phyloP scores from a whole-genome alignment of 1,284 basidiomycete species.

The Ceratobasidium sp. region DNA sequence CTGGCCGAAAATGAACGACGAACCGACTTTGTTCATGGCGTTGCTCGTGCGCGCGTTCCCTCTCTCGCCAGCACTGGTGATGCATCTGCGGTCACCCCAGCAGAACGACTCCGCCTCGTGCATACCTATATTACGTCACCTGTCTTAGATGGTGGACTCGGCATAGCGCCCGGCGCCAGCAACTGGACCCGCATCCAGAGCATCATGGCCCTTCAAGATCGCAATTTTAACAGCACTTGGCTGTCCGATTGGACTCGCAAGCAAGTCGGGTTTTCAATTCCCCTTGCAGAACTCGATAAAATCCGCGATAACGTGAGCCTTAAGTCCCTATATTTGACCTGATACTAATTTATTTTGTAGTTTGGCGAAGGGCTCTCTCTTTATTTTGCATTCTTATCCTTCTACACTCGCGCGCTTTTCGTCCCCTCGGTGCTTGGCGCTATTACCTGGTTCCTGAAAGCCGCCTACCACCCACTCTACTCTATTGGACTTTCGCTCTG shows the following conservation, averaged over 20 bases:
- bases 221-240: slow-evolving; percentile 82
- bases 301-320: slow-evolving; percentile 69
- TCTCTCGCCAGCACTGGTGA: slow-evolving; percentile 61
- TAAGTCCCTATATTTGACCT: background rate
- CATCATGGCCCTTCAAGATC: slow-evolving; percentile 87
- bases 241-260: slow-evolving; percentile 73
- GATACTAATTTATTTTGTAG: slow-evolving; percentile 58
- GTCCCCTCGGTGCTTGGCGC: slow-evolving; percentile 76
- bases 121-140: slow-evolving; percentile 81
- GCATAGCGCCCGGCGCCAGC: slow-evolving; percentile 75
- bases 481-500: slow-evolving; percentile 82
- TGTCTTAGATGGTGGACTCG: slow-evolving; percentile 79
- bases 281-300: slow-evolving; percentile 65
- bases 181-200: slow-evolving; percentile 85
- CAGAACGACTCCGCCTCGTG: slow-evolving; percentile 84
- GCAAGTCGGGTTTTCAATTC: slow-evolving; percentile 67
- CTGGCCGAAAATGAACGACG: slow-evolving; percentile 78
- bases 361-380: slow-evolving; percentile 91
- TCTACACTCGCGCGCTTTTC: slow-evolving; percentile 82
- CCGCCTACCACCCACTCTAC: slow-evolving; percentile 83
- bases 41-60: slow-evolving; percentile 67
- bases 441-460: slow-evolving; percentile 72
- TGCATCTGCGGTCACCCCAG: slow-evolving; percentile 67
- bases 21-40: slow-evolving; percentile 74
- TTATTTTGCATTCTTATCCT: slow-evolving; percentile 90